phyloP scores from a whole-genome alignment of 805 yeast species.

The Monosporozyma aerobia region DNA sequence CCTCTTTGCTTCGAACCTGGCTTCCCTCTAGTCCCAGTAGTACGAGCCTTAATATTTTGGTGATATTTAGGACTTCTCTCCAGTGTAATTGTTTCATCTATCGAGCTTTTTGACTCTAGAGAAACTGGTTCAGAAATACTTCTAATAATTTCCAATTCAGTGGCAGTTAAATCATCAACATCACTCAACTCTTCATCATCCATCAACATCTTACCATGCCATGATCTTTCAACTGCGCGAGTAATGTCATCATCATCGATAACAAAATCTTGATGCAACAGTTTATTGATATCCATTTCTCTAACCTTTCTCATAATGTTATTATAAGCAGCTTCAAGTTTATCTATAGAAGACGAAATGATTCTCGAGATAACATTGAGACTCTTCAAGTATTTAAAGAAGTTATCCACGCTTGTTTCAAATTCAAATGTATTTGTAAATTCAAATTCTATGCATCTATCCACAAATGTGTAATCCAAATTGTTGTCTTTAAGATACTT shows the following conservation, averaged over 20 bases:
- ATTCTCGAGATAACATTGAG: conserved; percentile 10
- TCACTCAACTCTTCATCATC: conserved; percentile 27
- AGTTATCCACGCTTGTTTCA: conserved; percentile 7
- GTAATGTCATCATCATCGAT: conserved; percentile 17
- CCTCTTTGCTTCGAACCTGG: neutral
- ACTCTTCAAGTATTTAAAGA: conserved; percentile 10
- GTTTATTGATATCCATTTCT: conserved; percentile 5
- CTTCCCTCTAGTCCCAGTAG: neutral
- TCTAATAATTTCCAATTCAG: neutral
- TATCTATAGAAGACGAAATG: conserved; percentile 9
- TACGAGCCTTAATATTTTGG: neutral
- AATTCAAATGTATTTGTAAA: conserved; percentile 6
- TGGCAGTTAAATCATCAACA: conserved; percentile 14
- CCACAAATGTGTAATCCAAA: conserved; percentile 4
- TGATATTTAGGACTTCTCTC: neutral
- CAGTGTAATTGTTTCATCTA: too few relatives aligned
- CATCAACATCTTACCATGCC: conserved; percentile 27
- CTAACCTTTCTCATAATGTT: conserved; percentile 6
- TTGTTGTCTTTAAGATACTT: conserved; percentile 1
- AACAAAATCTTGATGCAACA: conserved; percentile 22
- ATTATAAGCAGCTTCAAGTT: conserved; percentile 7
- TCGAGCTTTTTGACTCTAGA: neutral
- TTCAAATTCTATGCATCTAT: conserved; percentile 10
- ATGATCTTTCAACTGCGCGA: conserved; percentile 14
- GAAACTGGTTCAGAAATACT: neutral